These are phyloP conservation scores for Fusarium algeriense DNA, from an alignment of 2,329 filamentous ascomycete genomes.

Conservation along the genomic window DNA sequence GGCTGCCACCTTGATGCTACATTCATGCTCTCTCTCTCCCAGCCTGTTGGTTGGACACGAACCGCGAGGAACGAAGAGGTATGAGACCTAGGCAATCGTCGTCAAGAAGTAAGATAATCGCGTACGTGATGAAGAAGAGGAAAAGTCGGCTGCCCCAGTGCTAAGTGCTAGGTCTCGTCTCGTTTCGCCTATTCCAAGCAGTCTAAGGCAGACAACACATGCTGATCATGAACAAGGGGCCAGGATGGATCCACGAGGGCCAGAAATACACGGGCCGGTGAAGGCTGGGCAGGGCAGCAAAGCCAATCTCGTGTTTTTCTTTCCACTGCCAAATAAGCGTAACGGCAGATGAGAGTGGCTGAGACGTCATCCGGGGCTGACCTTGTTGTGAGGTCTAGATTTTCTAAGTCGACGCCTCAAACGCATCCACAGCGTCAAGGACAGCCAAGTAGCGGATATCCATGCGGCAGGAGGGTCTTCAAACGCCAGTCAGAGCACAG, in stretches of 20 bases:
- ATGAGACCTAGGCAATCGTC: slow-evolving; percentile 7
- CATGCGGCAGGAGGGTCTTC: background rate
- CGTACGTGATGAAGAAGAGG: slow-evolving; percentile 16
- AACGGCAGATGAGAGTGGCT: slow-evolving; percentile 46
- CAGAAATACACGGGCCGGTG: slow-evolving; percentile 10
- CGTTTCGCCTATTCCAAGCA: slow-evolving; percentile 2
- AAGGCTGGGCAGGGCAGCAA: background rate
- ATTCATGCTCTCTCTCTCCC: slow-evolving; percentile 39
- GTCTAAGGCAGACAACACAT: slow-evolving; percentile 13
- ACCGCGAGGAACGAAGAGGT: slow-evolving; percentile 11
- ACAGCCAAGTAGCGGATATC: background rate
- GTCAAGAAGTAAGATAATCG: slow-evolving; percentile 6
- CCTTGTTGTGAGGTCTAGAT: slow-evolving; percentile 41
- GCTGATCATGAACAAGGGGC: slow-evolving; percentile 36
- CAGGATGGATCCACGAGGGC: slow-evolving; percentile 12
- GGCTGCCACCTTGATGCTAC: slow-evolving; percentile 34
- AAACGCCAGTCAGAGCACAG: slow-evolving; percentile 14
- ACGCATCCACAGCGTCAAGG: slow-evolving; percentile 34
- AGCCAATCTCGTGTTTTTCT: slow-evolving; percentile 19
- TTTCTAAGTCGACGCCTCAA: slow-evolving; percentile 30
- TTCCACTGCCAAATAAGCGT: slow-evolving; percentile 27
- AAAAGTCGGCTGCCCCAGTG: slow-evolving; percentile 9
- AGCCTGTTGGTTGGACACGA: slow-evolving; percentile 23
- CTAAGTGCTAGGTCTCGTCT: slow-evolving; percentile 1
- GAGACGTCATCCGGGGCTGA: slow-evolving; percentile 46